Evolutionary conservation across 345 rosid species (phyloP), one percentile per base, ranked within the genome.

Genomic region (Cardamine occulta): DNA sequence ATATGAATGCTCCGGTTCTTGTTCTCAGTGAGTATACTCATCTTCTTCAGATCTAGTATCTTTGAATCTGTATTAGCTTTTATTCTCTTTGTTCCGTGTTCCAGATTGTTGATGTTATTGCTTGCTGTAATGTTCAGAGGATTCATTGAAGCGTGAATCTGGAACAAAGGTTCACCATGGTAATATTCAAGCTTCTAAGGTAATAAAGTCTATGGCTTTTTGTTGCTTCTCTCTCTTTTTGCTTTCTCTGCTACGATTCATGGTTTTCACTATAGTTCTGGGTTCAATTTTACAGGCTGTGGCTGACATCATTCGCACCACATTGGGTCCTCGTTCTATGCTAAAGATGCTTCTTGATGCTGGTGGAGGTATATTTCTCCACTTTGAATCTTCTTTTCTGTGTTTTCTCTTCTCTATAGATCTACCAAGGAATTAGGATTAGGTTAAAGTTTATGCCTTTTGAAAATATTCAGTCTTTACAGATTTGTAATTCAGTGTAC

Each of bases 281-380:
- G 31, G 70, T 63, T 68, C 34, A 4, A 39, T 57, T 70, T 56
- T 24, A 44, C 75, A 91, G 98, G 97, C 90, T 64, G 93, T 95
- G 72, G 96, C 99, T 71, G 97, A 90, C 29, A 90, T 92, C 24
- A 84, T 92, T 14, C 89, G 99, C n/a, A 95, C 97, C 7, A 95
- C 99, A 24, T 83, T 95, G 84, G 99, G 97, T 54, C 99, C 99
- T 39, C 81, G 99, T 17, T 90, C 97, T 63, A 95, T 95, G 99
- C 70, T 90, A 72, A 95, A 95, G 87, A 95, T 95, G 99, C 87
- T 95, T 28, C 97, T 95, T 58, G 96, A 90, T 86, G 88, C 93
- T 77, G 35, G 62, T 45, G 99, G 97, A 86, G 99, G 99, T 93
- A 39, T 52, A 55, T 15, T 15, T 74, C 61, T 59, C 42, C 5